Conservation (phyloP, 495 filamentous ascomycete genomes). For the Neurospora hispaniola region DNA sequence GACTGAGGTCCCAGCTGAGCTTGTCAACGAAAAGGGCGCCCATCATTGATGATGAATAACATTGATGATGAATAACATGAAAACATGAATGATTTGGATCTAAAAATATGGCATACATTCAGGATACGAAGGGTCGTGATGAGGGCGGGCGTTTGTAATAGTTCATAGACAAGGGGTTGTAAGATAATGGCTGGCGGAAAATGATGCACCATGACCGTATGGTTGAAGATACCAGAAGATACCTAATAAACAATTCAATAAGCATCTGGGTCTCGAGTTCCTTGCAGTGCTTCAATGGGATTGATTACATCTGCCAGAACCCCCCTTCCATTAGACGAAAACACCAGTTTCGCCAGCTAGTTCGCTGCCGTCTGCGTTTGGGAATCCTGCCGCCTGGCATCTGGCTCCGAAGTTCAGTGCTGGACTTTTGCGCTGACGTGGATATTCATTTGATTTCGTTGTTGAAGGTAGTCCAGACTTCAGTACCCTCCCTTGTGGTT, state of each 20-base stretch:
- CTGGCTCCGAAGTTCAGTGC: slow-evolving; percentile 56
- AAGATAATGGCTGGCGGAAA: background rate
- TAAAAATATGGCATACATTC: background rate
- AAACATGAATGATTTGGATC: background rate
- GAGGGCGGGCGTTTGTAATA: background rate
- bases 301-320: background rate
- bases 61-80: background rate
- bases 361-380: slow-evolving; percentile 58
- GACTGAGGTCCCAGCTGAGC: background rate
- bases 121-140: background rate
- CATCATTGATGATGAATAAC: background rate
- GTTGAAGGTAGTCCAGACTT: slow-evolving; percentile 31
- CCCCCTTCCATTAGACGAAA: background rate
- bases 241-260: background rate
- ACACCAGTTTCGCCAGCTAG: slow-evolving; percentile 30
- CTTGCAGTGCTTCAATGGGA: background rate
- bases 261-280: background rate
- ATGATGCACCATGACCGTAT: background rate
- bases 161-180: background rate
- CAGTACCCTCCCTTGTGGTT: slow-evolving; percentile 22
- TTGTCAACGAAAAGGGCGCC: background rate
- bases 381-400: slow-evolving; percentile 47
- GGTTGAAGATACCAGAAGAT: background rate
- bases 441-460: slow-evolving; percentile 39
- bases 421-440: slow-evolving; percentile 58